Percentiles rank a stretch among this genome's conserved stretches.
phyloP scores from a whole-genome alignment of 1,284 basidiomycete genomes.

The Pseudozyma sp. region DNA sequence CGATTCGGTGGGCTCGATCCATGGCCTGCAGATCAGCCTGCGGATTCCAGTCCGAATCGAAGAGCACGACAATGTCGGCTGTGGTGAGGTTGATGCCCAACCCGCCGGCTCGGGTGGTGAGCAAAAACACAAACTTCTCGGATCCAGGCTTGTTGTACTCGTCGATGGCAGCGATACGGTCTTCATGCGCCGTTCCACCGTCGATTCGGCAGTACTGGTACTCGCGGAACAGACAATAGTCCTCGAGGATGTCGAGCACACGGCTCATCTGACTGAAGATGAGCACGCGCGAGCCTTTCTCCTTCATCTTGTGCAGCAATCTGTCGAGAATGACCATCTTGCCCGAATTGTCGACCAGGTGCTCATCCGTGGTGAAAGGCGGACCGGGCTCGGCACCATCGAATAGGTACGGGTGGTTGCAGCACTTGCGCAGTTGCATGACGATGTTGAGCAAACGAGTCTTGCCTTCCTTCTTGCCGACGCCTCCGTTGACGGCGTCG shows the following conservation, averaged over 20 bases:
- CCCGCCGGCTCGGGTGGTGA: slow-evolving; percentile 98
- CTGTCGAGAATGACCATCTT: slow-evolving; percentile 99
- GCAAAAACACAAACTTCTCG: slow-evolving; percentile 95
- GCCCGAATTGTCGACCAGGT: slow-evolving; percentile 91
- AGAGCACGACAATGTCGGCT: slow-evolving; percentile 95
- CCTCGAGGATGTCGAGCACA: slow-evolving; percentile 92
- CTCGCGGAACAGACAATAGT: slow-evolving; percentile 92
- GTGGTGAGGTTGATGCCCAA: slow-evolving; percentile 96
- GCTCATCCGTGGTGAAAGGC: slow-evolving; percentile 97
- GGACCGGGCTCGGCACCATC: slow-evolving; percentile 84
- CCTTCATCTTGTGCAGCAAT: slow-evolving; percentile 84
- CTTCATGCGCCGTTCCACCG: slow-evolving; percentile 93
- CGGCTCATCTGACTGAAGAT: slow-evolving; percentile 99
- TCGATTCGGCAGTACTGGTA: slow-evolving; percentile 95
- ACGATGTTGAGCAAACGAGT: slow-evolving; percentile 98
- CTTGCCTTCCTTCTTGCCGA: slow-evolving; percentile 93
- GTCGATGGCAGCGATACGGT: slow-evolving; percentile 94
- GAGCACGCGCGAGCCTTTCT: slow-evolving; percentile 90
- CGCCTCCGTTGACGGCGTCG: slow-evolving; percentile 85
- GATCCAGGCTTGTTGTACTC: slow-evolving; percentile 95
- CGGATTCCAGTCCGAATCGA: slow-evolving; percentile 99
- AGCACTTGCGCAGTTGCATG: slow-evolving; percentile 83
- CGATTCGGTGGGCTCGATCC: slow-evolving; percentile 98
- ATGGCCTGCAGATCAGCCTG: slow-evolving; percentile 99
- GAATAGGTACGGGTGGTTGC: slow-evolving; percentile 75